Conservation (phyloP, 305 asterid genomes). For the Solanum hybrid region DNA sequence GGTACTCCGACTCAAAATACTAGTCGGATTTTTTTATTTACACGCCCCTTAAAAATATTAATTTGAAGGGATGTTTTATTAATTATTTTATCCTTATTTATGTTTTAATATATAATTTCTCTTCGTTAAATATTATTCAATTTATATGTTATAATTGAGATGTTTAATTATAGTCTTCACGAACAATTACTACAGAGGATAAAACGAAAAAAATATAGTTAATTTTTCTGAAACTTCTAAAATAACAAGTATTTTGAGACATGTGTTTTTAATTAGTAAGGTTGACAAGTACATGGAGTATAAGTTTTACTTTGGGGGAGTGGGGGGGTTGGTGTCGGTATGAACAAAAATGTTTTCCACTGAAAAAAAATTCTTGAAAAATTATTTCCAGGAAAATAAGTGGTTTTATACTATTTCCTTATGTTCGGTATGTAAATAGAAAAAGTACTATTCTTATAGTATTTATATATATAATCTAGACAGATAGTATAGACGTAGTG, state of each 20-base stretch:
- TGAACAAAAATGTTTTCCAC: not conserved
- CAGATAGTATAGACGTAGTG: not conserved
- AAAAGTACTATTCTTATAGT: too few species aligned
- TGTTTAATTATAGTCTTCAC: not conserved
- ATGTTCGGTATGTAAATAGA: not conserved
- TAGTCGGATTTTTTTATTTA: too few species aligned
- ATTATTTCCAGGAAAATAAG: not conserved
- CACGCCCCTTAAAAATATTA: not conserved
- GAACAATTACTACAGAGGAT: not conserved
- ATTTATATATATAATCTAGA: not conserved
- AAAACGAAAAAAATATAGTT: not conserved
- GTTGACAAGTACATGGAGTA: not conserved
- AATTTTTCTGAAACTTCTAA: not conserved
- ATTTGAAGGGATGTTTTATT: not conserved
- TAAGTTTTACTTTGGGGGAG: not conserved
- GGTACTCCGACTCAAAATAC: not conserved
- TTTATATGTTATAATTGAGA: too few species aligned
- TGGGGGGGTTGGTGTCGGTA: not conserved
- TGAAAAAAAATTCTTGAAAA: not conserved
- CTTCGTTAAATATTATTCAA: too few species aligned
- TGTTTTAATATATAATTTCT: too few species aligned
- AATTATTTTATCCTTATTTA: too few species aligned
- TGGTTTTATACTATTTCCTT: not conserved
- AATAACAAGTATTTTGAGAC: not conserved
- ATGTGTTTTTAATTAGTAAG: not conserved